These are phyloP conservation scores for Monosporascus sp. DNA, from an alignment of 2,329 filamentous ascomycete genomes.

Conservation along the genomic window DNA sequence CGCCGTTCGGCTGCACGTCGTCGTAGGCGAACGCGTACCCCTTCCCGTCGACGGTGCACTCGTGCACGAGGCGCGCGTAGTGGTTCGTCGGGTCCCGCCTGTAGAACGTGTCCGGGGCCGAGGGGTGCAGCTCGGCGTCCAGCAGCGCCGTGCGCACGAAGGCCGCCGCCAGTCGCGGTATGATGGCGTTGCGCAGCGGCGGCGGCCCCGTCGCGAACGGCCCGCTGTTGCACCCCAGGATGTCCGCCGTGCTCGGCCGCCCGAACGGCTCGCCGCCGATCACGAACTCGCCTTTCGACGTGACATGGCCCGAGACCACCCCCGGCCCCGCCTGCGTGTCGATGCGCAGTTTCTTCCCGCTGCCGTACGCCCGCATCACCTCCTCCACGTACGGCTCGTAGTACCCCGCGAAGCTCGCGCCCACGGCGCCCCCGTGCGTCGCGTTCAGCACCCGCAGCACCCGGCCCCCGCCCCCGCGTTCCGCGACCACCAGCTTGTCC, in stretches of 20 bases:
- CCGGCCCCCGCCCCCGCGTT: constrained; percentile 14
- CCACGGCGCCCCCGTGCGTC: constrained; percentile 36
- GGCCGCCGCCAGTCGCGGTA: constrained; percentile 42
- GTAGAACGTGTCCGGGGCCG: constrained; percentile 31
- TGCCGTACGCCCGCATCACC: constrained; percentile 31
- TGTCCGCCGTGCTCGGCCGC: constrained; percentile 54
- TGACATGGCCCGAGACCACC: constrained; percentile 44
- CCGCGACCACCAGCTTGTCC: constrained; percentile 47
- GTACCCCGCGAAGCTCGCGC: constrained; percentile 38
- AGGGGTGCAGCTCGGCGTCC: constrained; percentile 37
- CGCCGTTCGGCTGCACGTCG: constrained; percentile 48
- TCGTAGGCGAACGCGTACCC: constrained; percentile 60
- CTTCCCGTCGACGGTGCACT: constrained; percentile 44
- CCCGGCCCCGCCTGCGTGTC: constrained; percentile 61
- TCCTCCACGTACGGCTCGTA: constrained; percentile 36
- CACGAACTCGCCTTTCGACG: constrained; percentile 32
- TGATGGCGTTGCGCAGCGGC: constrained; percentile 34
- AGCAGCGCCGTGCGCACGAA: constrained; percentile 51
- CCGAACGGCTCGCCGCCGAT: constrained; percentile 40
- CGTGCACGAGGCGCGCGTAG: constrained; percentile 52
- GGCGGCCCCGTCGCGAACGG: constrained; percentile 46
- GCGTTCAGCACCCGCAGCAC: constrained; percentile 38
- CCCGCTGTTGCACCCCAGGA: constrained; percentile 61
- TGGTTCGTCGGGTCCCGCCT: constrained; percentile 45
- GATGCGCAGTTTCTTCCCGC: constrained; percentile 40